These are phyloP conservation scores for Mrakia hoshinonis DNA, from an alignment of 768 basidiomycete genomes.

Conservation along the genomic window DNA sequence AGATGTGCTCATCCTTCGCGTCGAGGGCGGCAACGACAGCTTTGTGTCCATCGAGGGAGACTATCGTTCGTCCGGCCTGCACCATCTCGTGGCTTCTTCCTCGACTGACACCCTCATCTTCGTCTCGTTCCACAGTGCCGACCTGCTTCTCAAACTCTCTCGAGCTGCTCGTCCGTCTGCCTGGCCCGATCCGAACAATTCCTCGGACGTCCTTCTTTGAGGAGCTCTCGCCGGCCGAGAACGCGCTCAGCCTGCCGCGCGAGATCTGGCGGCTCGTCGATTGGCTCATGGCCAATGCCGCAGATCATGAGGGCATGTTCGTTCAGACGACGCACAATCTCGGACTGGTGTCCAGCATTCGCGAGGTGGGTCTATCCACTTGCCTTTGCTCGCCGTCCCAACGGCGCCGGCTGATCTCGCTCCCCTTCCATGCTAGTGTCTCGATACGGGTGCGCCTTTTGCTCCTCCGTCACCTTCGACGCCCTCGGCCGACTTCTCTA, in stretches of 20 bases:
- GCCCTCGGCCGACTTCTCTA: background rate
- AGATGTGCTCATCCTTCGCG: slow-evolving; percentile 1
- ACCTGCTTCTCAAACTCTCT: slow-evolving; percentile 6
- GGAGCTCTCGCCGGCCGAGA: background rate
- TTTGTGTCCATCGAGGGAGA: background rate
- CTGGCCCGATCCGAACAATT: slow-evolving; percentile 3
- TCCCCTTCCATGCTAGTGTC: background rate
- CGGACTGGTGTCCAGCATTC: too few relatives aligned
- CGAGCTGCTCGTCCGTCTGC: background rate
- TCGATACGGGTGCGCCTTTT: slow-evolving; percentile 5
- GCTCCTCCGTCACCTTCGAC: background rate
- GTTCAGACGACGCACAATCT: too few relatives aligned
- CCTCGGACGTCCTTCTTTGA: background rate
- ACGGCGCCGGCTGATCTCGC: background rate
- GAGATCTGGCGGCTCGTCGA: slow-evolving; percentile 6
- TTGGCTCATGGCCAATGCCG: background rate
- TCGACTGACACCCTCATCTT: background rate
- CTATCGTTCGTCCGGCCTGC: background rate
- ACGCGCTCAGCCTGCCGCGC: background rate
- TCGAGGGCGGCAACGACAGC: background rate
- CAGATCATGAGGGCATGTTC: background rate
- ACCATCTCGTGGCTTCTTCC: background rate
- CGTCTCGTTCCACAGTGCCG: background rate
- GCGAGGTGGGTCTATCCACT: background rate
- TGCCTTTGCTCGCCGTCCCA: background rate